Conservation (phyloP, 768 basidiomycete genomes). For the Serendipita indica region DNA sequence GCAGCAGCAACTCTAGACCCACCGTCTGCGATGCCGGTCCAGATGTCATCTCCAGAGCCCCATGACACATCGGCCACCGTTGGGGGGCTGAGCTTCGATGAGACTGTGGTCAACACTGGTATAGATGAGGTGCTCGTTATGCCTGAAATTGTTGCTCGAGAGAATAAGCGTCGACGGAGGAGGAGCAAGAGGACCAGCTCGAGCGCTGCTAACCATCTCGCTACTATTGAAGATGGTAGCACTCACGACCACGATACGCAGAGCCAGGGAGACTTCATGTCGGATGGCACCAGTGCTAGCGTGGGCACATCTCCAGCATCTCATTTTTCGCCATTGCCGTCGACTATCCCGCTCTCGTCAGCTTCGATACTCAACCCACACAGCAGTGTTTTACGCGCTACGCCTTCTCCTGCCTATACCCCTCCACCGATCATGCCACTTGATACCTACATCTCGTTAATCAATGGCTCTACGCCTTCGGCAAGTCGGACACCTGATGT, state of each 20-base stretch:
- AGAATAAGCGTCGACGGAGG: not conserved
- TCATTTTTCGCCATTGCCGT: not conserved
- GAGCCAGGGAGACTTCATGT: not conserved
- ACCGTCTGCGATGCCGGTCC: not conserved
- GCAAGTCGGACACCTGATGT: not conserved
- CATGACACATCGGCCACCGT: not conserved
- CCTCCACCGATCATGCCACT: not conserved
- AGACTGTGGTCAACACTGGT: not conserved
- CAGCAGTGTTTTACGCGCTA: not conserved
- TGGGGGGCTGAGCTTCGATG: not conserved
- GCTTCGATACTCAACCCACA: not conserved
- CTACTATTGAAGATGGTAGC: not conserved
- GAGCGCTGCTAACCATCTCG: not conserved
- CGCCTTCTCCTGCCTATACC: conserved; percentile 1
- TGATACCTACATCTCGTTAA: not conserved
- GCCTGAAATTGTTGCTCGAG: conserved; percentile 5
- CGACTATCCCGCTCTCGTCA: not conserved
- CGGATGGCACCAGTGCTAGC: not conserved
- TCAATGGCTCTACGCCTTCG: not conserved
- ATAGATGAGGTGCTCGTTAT: conserved; percentile 5
- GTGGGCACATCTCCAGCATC: not conserved
- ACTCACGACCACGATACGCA: not conserved
- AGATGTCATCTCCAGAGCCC: not conserved
- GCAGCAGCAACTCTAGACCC: not conserved
- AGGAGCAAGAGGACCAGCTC: not conserved